These are phyloP conservation scores for Mycena albidolilacea DNA, from an alignment of 768 basidiomycete species.

Conservation along the genomic window DNA sequence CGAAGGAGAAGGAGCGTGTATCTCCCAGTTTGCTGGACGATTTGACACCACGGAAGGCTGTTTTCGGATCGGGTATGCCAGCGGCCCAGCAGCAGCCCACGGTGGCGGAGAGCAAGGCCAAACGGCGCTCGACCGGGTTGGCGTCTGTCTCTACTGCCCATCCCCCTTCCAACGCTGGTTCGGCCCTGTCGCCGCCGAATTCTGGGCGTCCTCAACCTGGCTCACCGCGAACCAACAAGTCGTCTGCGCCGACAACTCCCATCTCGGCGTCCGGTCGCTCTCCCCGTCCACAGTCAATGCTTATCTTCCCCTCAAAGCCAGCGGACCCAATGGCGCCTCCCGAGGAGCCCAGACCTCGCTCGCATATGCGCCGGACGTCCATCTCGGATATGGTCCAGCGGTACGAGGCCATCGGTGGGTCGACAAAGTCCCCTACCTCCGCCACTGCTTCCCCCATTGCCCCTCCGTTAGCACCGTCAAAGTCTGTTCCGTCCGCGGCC, in stretches of 20 bases:
- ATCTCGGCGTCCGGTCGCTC: conserved; percentile 56
- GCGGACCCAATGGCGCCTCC: conserved; percentile 62
- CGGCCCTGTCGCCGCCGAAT: conserved; percentile 42
- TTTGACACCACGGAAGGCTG: conserved; percentile 31
- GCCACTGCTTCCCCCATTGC: conserved; percentile 45
- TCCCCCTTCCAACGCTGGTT: conserved; percentile 14
- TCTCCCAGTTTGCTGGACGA: conserved; percentile 42
- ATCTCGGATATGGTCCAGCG: conserved; percentile 91
- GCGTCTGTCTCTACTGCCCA: conserved; percentile 27
- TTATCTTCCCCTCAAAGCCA: conserved; percentile 74
- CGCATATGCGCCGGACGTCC: conserved; percentile 72
- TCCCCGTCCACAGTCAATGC: conserved; percentile 84
- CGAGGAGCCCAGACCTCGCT: conserved; percentile 59
- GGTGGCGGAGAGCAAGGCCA: conserved; percentile 35
- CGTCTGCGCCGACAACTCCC: conserved; percentile 45
- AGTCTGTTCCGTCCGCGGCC: conserved; percentile 28
- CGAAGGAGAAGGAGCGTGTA: conserved; percentile 58
- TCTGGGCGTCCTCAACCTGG: conserved; percentile 35
- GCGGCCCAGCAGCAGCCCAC: conserved; percentile 36
- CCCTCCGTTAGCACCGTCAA: conserved; percentile 48
- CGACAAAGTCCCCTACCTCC: conserved; percentile 45
- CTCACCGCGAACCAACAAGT: conserved; percentile 37
- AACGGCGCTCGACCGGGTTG: conserved; percentile 37
- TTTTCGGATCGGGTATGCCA: conserved; percentile 26
- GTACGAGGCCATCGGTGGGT: conserved; percentile 77